Percentiles rank a stretch among this genome's conserved stretches.
phyloP scores from a whole-genome alignment of 345 rosid species.

The Sonneratia caseolaris region DNA sequence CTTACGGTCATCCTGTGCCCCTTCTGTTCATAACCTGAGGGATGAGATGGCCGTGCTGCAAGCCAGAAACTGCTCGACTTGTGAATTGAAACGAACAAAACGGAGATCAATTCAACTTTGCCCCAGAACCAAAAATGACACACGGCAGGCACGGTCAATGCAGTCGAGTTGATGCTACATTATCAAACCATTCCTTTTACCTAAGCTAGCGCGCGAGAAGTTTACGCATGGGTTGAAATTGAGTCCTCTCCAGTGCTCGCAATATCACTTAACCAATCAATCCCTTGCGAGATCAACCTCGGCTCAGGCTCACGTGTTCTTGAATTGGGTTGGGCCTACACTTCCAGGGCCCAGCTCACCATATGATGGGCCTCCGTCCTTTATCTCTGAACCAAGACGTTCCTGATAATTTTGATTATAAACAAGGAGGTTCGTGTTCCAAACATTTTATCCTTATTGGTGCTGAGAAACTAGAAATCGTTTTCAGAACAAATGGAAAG shows the following conservation, averaged over 20 bases:
- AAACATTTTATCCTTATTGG: too few relatives aligned
- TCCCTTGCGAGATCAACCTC: not conserved
- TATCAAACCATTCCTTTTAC: not conserved
- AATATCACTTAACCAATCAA: not conserved
- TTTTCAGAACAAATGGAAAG: too few relatives aligned
- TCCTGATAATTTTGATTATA: too few relatives aligned
- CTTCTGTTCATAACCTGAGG: slow-evolving; percentile 69
- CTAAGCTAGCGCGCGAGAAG: not conserved
- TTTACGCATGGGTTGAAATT: not conserved
- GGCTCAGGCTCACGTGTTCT: not conserved
- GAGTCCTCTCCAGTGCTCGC: not conserved
- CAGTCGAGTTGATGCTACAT: not conserved
- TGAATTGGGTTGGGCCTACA: too few relatives aligned
- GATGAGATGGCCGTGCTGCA: slow-evolving; percentile 27
- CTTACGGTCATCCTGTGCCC: slow-evolving; percentile 84
- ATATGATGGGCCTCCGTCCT: too few relatives aligned
- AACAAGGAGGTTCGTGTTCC: too few relatives aligned
- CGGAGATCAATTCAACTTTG: not conserved
- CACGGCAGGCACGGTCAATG: not conserved
- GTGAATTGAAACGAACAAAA: not conserved
- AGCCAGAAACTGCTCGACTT: slow-evolving; percentile 2
- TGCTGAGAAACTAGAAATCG: too few relatives aligned
- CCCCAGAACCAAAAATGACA: not conserved
- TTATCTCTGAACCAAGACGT: too few relatives aligned
- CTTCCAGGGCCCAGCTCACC: too few relatives aligned